Percentiles rank a stretch among this genome's conserved stretches.
These are phyloP conservation scores for Dioszegia aurantiaca DNA, from an alignment of 768 basidiomycete species.

Conservation along the genomic window DNA sequence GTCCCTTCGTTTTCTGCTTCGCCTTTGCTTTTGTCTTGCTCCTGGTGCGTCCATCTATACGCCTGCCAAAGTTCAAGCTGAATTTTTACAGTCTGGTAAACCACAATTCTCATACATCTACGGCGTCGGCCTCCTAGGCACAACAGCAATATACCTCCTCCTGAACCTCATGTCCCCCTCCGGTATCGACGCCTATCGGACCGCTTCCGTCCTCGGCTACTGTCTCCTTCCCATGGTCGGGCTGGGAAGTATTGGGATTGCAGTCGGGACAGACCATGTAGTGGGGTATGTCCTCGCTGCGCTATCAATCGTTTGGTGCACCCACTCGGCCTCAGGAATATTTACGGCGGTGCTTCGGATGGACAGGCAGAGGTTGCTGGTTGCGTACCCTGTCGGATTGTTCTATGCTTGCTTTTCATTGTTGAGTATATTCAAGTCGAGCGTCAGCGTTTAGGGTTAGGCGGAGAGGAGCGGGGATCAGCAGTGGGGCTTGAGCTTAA, in stretches of 20 bases:
- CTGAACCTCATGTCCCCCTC: conserved; percentile 95
- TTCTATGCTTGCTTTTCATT: conserved; percentile 92
- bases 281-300: conserved; percentile 80
- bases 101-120: conserved; percentile 99
- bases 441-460: conserved; percentile 20
- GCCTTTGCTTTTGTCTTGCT: conserved; percentile 90
- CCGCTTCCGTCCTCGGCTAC: conserved; percentile 89
- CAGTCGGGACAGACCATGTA: conserved; percentile 75
- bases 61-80: neutral
- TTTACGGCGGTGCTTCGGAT: conserved; percentile 93
- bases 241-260: conserved; percentile 81
- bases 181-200: conserved; percentile 89
- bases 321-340: conserved; percentile 90
- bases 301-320: conserved; percentile 91
- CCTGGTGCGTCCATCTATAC: conserved; percentile 58
- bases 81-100: conserved; percentile 80
- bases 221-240: conserved; percentile 96
- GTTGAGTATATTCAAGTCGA: conserved; percentile 78
- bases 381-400: conserved; percentile 92
- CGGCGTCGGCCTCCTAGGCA: conserved; percentile 93
- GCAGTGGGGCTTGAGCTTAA: too few relatives aligned
- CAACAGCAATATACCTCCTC: conserved; percentile 83
- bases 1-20: conserved; percentile 90
- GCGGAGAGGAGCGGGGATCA: neutral
- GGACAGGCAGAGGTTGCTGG: conserved; percentile 89